Evolutionary conservation across 192 early-diverging fungal genomes (phyloP), one percentile per base, ranked within the genome.

Genomic region (Podila minutissima): DNA sequence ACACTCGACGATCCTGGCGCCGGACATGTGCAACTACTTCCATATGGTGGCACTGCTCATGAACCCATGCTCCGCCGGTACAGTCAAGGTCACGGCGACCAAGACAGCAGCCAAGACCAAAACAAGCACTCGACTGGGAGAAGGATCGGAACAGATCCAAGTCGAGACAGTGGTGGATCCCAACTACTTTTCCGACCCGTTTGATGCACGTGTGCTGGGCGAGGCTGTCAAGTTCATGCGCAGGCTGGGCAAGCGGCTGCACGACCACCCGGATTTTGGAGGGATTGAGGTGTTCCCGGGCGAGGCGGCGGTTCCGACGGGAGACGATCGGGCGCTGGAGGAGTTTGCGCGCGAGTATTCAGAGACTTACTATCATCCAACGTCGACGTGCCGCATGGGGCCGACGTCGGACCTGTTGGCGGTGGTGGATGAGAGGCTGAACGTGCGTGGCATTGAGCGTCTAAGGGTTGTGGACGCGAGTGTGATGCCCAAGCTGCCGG

Each of bases 391-490:
- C 37, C 59, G 55, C 26, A 83, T 83, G 83, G 83, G 75, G 10
- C 74, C 74, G 2, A 11, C 67, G 0, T 63, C 71, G 2, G 83
- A 83, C 51, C 67, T 64, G 1, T 11, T 74, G 62, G 67, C 83
- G 11, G 74, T 76, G 0, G 83, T 83, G 3, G 75, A 83, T 33
- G 48, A 50, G 5, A 62, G 67, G 0, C 24, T 83, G 63, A 74
- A 74, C n/a, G 66, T 83, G 22, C 51, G 69, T 71, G 74, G 83
- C 7, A 60, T 83, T 22, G 71, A 78, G 17, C 66, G 67, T 4
- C 58, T 83, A 0, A 50, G 83, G 4, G 72, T 83, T 22, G 64
- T 73, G 22, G 83, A 83, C 51, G 64, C 75, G 38, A 83, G 83
- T 33, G 37, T 83, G 4, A 72, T 72, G 66, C 77, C 77, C 46